Base-by-base conservation (phyloP, 768 basidiomycete genomes). In the Xerocomellus chrysenteron region DNA sequence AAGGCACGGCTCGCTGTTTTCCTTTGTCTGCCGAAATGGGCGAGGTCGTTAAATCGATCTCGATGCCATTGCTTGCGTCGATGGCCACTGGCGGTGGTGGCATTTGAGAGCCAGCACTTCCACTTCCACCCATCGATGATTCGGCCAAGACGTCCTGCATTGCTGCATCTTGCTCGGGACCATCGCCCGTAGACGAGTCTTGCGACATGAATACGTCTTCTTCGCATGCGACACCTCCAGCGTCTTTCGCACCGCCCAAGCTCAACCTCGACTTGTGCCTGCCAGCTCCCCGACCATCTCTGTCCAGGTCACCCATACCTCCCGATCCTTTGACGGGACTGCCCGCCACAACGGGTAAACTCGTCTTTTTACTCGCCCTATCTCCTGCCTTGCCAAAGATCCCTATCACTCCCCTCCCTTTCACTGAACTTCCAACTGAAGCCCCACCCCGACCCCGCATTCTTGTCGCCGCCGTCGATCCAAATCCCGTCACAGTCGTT, bases 281-380 rank as follows among this genome's bases (percentile, higher is more conserved):
- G 41, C 28, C 50, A 21, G 10, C n/a, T 45, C 26, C 53, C 30
- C 8, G 24, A 21, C 17, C 46, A 42, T 28, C 47, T 28, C 28
- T 48, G 8, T 51, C 54, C 7, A 45, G 45, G 30, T 46, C 37
- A 17, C 17, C 54, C 8, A 26, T 45, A 4, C 19, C 33, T 4
- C 57, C 61, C 32, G 67, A 68, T 12, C 70, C 76, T 58, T 82
- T 81, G 54, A 77, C 76, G 3, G 80, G 79, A 55, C 79, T 81
- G 5, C 72, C 81, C 50, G 66, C 67, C 8, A 81, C 80, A 24
- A 71, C 72, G 3, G 80, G 78, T 45, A 81, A 58, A 35, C 64
- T 75, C n/a, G 76, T 71, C 64, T 75, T 75, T 69, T 74, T 75
- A 60, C 79, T 81, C 19, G 68, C 78, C 48, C 69, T 70, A 26